Evolutionary conservation across 2,329 filamentous ascomycete genomes (phyloP), one percentile per base, ranked within the genome.

Genomic region (Apiospora kogelbergensis): DNA sequence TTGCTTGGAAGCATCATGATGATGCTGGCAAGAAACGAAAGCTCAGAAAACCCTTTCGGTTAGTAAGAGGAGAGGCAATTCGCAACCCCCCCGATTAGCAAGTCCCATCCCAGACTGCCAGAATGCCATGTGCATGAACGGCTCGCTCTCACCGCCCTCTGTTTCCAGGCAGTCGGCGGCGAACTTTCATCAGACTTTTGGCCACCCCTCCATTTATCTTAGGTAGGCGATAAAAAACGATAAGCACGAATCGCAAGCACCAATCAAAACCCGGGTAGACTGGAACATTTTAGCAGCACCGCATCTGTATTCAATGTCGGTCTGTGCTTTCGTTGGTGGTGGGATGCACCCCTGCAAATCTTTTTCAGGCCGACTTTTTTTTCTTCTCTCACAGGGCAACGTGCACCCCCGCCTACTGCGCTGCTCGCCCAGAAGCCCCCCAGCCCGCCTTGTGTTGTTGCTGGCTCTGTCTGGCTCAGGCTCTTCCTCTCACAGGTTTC

Each of bases 91-190:
- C 7, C 13, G 17, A 17, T 24, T 30, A 13, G 22, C 48, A 60
- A 60, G 48, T 60, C 53, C 46, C 53, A 60, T 60, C 53, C 53
- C 20, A 60, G 30, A 60, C 53, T 60, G 53, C 53, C 53, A 60
- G 37, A 60, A 37, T 37, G 41, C 65, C 65, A 66, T 66, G 65
- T 66, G 65, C 65, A 66, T 66, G 65, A 66, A 66, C 65, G 65
- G 42, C 44, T 66, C 42, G 44, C 65, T 66, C 65, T 66, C 65
- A 66, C 65, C 65, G 65, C 65, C 33, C 44, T 22, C 44, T 66
- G 44, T 37, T 30, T 42, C n/a, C 63, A 60, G 30, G 53, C 48
- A 3, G 40, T 15, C 13, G 45, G 45, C 46, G 53, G 53, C 53
- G 53, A 60, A 60, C 26, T 60, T 30, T 37, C 53, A 37, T 60